Evolutionary conservation across 495 filamentous ascomycete species (phyloP).

Genomic region (Penicillium riverlandense): DNA sequence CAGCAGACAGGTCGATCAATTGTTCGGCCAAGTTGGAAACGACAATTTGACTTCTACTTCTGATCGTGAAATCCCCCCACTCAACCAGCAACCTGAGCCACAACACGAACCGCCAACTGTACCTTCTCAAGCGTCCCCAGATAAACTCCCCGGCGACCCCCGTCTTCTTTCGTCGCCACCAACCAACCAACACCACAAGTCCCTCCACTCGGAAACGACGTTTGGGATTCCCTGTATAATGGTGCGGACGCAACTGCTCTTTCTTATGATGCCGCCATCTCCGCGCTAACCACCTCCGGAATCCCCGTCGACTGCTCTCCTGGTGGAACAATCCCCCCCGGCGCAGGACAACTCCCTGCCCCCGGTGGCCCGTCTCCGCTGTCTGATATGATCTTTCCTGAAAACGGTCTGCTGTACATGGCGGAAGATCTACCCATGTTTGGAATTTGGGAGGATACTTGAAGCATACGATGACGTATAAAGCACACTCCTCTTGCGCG

Average conservation of each 20-base stretch:
- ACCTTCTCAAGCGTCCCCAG: constrained; percentile 19
- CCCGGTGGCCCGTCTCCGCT: constrained; percentile 27
- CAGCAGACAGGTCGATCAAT: constrained; percentile 33
- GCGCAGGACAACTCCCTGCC: neutral
- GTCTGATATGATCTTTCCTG: constrained; percentile 34
- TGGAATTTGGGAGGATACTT: constrained; percentile 31
- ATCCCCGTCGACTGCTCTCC: constrained; percentile 35
- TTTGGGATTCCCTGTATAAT: constrained; percentile 29
- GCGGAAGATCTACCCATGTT: constrained; percentile 33
- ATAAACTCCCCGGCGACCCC: constrained; percentile 11
- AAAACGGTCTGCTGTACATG: constrained; percentile 34
- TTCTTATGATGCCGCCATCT: constrained; percentile 38
- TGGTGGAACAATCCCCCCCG: constrained; percentile 25
- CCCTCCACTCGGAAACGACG: constrained; percentile 14
- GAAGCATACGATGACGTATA: neutral
- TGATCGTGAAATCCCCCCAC: constrained; percentile 7
- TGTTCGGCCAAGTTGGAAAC: constrained; percentile 30
- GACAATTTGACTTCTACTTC: constrained; percentile 8
- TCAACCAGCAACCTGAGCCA: constrained; percentile 5
- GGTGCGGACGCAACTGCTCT: constrained; percentile 16
- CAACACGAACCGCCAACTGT: constrained; percentile 9
- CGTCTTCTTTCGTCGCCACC: constrained; percentile 6
- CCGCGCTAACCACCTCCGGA: constrained; percentile 41
- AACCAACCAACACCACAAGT: constrained; percentile 3
- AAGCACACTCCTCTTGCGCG: too few relatives aligned